Evolutionary conservation across 768 basidiomycete genomes (phyloP), one percentile per base, ranked within the genome.

Genomic region (Suillus hirtellus): DNA sequence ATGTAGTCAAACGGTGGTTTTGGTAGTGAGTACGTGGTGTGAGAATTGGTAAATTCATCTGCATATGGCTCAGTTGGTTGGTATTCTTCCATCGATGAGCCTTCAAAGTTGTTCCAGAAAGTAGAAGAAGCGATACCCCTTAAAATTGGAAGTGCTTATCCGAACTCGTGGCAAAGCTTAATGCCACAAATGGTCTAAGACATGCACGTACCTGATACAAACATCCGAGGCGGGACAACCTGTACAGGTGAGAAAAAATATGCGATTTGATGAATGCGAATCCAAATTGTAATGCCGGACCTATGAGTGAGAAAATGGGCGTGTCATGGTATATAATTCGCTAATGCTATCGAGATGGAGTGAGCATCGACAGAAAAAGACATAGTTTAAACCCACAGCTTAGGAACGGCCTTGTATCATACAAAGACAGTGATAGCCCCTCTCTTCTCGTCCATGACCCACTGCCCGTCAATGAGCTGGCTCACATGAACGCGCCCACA

Each of bases 401-500:
- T 14, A 11, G 11, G 6, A 19, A 58, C 38, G 9, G n/a, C n/a
- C 17, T 27, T 6, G 17, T 34, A 42, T 80, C 70, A 81, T 38
- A 78, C 78, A 59, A 76, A 82, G 55, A 82, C 66, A 24, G 74
- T 70, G 60, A 81, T 71, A 12, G 75, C 76, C 27, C 80, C 79
- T 59, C 72, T 69, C 47, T 78, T 78, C 58, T 79, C 80, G 66
- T 89, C 87, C 69, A 82, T 83, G 43, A 75, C 78, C 89, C 89
- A 92, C 62, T 75, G 77, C 3, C 86, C 88, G 47, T 80, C 80
- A 12, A 88, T 68, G 64, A 82, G 79, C 40, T 88, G 79, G 65
- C 88, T 90, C 12, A 77, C 74, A 71, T 90, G 89, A 42, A 77
- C 66, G 15, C 72, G 73, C 11, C 75, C 81, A 69, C 90, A 92